Evolutionary conservation across 495 filamentous ascomycete genomes (phyloP).

Genomic region (Xylaria venustula): DNA sequence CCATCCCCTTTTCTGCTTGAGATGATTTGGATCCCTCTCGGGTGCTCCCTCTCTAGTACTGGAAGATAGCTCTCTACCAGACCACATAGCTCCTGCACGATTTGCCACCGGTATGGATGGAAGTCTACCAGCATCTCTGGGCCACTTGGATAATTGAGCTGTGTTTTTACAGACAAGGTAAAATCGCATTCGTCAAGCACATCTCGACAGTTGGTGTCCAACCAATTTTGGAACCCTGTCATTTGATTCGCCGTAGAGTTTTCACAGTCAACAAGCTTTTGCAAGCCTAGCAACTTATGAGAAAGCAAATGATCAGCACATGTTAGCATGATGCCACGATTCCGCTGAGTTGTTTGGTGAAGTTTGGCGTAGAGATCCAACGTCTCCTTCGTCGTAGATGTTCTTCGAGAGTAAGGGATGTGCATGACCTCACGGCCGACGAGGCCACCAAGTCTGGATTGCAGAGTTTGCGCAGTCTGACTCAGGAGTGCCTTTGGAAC

Average conservation of each 20-base stretch:
- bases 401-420: slow-evolving; percentile 53
- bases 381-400: slow-evolving; percentile 26
- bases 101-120: slow-evolving; percentile 49
- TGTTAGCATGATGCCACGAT: slow-evolving; percentile 45
- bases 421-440: slow-evolving; percentile 45
- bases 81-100: slow-evolving; percentile 40
- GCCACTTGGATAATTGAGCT: slow-evolving; percentile 52
- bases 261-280: slow-evolving; percentile 41
- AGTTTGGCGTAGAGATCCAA: slow-evolving; percentile 36
- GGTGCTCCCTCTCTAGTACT: slow-evolving; percentile 28
- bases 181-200: slow-evolving; percentile 59
- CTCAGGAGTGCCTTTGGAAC: slow-evolving; percentile 51
- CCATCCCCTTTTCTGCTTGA: background rate
- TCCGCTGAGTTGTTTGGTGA: slow-evolving; percentile 29
- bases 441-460: slow-evolving; percentile 47
- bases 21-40: slow-evolving; percentile 40
- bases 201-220: slow-evolving; percentile 45
- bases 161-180: slow-evolving; percentile 47
- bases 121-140: slow-evolving; percentile 49
- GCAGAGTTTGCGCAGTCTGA: slow-evolving; percentile 51
- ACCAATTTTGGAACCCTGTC: slow-evolving; percentile 47
- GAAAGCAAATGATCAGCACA: slow-evolving; percentile 54
- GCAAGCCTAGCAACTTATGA: slow-evolving; percentile 49
- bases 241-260: slow-evolving; percentile 39
- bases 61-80: slow-evolving; percentile 36